A percentile compares a stretch with the other conserved stretches of the same genome.
Evolutionary conservation across 2,329 filamentous ascomycete species (phyloP).

Genomic region (Apiospora malaysiana): DNA sequence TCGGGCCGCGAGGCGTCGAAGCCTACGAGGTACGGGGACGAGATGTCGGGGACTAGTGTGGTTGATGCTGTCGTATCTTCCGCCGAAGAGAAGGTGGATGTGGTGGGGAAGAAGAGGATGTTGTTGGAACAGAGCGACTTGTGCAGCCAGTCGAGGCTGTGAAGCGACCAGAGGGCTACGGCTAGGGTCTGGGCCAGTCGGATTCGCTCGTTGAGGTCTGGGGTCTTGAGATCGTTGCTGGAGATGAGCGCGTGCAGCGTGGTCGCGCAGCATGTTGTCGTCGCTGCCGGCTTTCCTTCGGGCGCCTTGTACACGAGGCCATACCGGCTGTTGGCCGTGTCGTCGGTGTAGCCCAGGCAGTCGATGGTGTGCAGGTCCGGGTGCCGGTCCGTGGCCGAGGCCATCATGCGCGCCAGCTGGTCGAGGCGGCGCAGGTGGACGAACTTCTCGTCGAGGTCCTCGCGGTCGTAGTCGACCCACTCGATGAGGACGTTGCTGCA

Average conservation of each 20-base stretch:
- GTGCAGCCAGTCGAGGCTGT: constrained; percentile 60
- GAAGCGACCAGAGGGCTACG: constrained; percentile 54
- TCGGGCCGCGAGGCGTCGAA: constrained; percentile 49
- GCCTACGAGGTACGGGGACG: constrained; percentile 44
- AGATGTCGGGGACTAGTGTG: constrained; percentile 46
- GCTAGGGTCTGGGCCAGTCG: constrained; percentile 49
- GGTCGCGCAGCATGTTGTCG: constrained; percentile 37
- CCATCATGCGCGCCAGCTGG: constrained; percentile 54
- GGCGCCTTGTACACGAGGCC: constrained; percentile 51
- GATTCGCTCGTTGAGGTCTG: constrained; percentile 51
- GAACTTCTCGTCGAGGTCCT: constrained; percentile 48
- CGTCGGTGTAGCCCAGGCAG: constrained; percentile 54
- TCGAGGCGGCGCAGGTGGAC: constrained; percentile 51
- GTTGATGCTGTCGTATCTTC: constrained; percentile 32
- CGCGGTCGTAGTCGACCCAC: constrained; percentile 52
- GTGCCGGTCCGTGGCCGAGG: constrained; percentile 50
- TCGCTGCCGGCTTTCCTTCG: background rate
- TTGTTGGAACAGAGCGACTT: constrained; percentile 49
- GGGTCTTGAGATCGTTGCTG: constrained; percentile 47
- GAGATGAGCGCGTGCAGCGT: constrained; percentile 46
- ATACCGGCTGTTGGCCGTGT: constrained; percentile 45
- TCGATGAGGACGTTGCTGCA: constrained; percentile 48
- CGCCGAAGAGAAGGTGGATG: constrained; percentile 39
- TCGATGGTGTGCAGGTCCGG: constrained; percentile 54
- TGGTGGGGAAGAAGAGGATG: constrained; percentile 51